These are phyloP conservation scores for Scenedesmus sp. DNA, from an alignment of 163 green algal genomes.

Conservation along the genomic window DNA sequence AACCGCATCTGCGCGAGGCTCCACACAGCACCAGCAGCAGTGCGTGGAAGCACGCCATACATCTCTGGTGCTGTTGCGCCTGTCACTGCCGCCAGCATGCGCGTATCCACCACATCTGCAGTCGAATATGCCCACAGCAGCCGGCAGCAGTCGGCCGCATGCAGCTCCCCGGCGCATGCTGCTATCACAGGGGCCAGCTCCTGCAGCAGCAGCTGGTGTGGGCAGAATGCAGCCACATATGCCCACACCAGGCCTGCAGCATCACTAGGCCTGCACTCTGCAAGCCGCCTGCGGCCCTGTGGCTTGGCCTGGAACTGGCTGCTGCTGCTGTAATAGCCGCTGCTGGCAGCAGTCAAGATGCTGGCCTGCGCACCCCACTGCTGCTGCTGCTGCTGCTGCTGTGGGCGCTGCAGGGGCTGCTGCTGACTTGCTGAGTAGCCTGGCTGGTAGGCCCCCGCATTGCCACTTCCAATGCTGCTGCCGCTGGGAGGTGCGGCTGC, in stretches of 20 bases:
- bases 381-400: not conserved
- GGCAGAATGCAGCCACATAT: conserved; percentile 23
- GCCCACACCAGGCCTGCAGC: conserved; percentile 43
- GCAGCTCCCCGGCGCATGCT: not conserved
- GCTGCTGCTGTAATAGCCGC: not conserved
- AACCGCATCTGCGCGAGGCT: conserved; percentile 14
- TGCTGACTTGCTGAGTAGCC: not conserved
- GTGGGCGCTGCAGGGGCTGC: not conserved
- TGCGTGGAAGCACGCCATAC: conserved; percentile 31
- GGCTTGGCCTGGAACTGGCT: not conserved
- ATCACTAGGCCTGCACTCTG: conserved; percentile 19
- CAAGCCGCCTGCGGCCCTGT: not conserved
- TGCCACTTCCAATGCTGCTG: not conserved
- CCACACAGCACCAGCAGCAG: conserved; percentile 39
- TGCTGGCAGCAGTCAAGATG: conserved; percentile 13
- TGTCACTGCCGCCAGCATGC: conserved; percentile 30
- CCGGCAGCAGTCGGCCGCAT: conserved; percentile 28
- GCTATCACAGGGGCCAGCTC: conserved; percentile 27
- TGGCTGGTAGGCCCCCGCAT: not conserved
- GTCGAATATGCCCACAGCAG: conserved; percentile 48
- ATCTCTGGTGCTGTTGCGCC: conserved; percentile 24
- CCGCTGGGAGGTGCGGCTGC: too few relatives aligned
- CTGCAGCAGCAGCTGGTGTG: conserved; percentile 45
- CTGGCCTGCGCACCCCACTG: not conserved
- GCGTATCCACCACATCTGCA: not conserved